Evolutionary conservation across 2,329 filamentous ascomycete species (phyloP).

Genomic region (Alternaria triticimaculans): DNA sequence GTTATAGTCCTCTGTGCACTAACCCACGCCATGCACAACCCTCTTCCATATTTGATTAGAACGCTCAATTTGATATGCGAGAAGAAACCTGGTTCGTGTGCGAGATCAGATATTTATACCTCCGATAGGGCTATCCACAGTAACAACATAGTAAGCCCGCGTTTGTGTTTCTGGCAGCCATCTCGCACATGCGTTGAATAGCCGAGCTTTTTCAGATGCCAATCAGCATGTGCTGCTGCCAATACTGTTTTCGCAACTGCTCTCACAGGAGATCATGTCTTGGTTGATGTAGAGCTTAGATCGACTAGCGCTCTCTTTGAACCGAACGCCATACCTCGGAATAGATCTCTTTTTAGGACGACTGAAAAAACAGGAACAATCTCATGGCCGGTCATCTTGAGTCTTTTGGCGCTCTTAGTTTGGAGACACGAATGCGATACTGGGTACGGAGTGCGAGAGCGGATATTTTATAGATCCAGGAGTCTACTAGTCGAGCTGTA

Average conservation of each 20-base stretch:
- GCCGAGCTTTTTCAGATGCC: too few relatives aligned
- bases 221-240: background rate
- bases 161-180: background rate
- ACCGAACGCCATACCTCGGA: background rate
- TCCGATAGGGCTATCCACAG: background rate
- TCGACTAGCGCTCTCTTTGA: background rate
- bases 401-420: background rate
- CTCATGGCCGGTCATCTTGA: background rate
- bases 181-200: background rate
- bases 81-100: background rate
- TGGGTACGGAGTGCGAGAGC: background rate
- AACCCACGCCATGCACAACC: background rate
- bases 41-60: background rate
- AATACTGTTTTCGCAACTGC: background rate
- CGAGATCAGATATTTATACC: background rate
- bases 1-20: background rate
- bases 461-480: background rate
- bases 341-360: too few relatives aligned
- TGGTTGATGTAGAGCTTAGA: background rate
- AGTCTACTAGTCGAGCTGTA: background rate
- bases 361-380: background rate
- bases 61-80: background rate
- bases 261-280: background rate
- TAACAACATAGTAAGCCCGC: background rate
- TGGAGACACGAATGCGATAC: background rate